Percentiles rank a stretch among this genome's conserved stretches.
Conservation (phyloP, 1,284 basidiomycete species). For the Trichosporon sp. region DNA sequence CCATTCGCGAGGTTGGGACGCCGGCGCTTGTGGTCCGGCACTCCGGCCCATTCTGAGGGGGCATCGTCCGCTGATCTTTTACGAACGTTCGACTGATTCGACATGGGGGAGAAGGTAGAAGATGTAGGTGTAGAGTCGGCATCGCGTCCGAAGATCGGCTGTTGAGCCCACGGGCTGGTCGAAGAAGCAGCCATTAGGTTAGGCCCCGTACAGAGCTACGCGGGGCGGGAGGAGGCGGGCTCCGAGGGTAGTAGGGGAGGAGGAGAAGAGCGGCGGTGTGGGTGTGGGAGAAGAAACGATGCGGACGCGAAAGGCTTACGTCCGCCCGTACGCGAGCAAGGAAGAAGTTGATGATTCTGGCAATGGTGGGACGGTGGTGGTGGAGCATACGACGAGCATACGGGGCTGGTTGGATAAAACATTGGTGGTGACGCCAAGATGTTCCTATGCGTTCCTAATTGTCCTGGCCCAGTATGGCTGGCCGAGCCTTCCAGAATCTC, state of each 20-base stretch:
- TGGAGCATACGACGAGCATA: background rate
- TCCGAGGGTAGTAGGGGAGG: no score
- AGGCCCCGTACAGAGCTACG: no score
- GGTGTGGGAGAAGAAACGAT: background rate
- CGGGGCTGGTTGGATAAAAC: background rate
- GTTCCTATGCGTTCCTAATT: background rate
- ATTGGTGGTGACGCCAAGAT: background rate
- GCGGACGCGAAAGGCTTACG: background rate
- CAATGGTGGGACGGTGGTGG: background rate
- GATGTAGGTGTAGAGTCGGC: background rate
- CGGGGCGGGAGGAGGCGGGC: no score
- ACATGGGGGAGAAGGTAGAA: background rate
- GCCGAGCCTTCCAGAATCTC: conserved; percentile 4
- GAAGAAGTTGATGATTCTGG: background rate
- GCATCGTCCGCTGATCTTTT: background rate
- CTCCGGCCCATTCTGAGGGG: background rate
- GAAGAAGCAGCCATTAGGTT: background rate
- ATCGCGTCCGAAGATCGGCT: background rate
- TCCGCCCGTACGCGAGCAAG: background rate
- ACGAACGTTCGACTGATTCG: background rate
- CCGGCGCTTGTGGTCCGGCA: conserved; percentile 25
- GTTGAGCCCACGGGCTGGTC: background rate
- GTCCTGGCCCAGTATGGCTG: no score
- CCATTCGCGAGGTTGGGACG: conserved; percentile 39
- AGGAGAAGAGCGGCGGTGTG: background rate